A percentile compares a stretch with the other conserved stretches of the same genome.
These are phyloP conservation scores for Kregervanrija delftensis DNA, from an alignment of 805 yeast species.

Conservation along the genomic window DNA sequence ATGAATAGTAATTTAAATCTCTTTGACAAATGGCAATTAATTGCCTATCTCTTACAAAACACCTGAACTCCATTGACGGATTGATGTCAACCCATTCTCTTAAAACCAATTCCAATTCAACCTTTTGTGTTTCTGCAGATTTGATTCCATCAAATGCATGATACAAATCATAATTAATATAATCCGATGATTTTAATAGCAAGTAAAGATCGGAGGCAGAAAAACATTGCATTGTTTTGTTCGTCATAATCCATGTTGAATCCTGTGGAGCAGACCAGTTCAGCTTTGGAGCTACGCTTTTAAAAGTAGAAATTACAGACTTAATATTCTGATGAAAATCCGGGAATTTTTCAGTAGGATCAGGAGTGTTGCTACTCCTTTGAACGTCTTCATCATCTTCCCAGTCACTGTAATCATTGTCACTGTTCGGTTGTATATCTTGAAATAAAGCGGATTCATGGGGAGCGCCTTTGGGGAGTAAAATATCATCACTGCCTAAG, in stretches of 20 bases:
- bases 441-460: constrained; percentile 27
- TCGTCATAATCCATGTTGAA: constrained; percentile 84
- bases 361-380: constrained; percentile 8
- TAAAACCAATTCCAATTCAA: constrained; percentile 59
- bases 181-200: constrained; percentile 79
- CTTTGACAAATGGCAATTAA: constrained; percentile 78
- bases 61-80: constrained; percentile 88
- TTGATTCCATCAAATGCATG: constrained; percentile 53
- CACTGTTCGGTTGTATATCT: constrained; percentile 35
- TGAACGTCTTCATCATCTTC: constrained; percentile 38
- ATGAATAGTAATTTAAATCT: constrained; percentile 78
- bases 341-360: constrained; percentile 46
- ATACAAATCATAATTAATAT: constrained; percentile 76
- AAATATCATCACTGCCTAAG: constrained; percentile 61
- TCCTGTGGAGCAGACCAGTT: constrained; percentile 98
- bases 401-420: constrained; percentile 73
- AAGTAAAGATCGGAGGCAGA: constrained; percentile 72
- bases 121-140: constrained; percentile 11
- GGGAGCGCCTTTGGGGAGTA: constrained; percentile 42
- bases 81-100: constrained; percentile 79
- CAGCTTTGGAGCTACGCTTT: constrained; percentile 75
- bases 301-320: constrained; percentile 38
- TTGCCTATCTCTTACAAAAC: constrained; percentile 60
- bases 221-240: constrained; percentile 67
- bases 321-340: constrained; percentile 53